phyloP scores from a whole-genome alignment of 495 filamentous ascomycete genomes.

The Oidiodendron maius region DNA sequence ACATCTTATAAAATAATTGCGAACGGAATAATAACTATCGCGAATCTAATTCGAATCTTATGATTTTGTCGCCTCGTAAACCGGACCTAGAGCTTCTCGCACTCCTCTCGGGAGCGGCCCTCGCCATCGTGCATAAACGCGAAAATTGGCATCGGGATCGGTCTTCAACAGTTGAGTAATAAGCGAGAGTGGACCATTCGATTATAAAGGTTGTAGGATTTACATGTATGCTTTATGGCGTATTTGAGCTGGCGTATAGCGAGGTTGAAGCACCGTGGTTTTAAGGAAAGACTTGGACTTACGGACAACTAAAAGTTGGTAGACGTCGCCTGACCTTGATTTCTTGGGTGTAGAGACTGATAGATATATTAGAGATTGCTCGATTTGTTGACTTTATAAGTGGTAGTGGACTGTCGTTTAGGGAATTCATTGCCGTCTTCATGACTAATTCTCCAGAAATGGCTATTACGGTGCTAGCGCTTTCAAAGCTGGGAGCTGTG shows the following conservation, averaged over 20 bases:
- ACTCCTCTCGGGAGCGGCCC: too few relatives aligned
- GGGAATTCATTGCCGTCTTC: constrained; percentile 41
- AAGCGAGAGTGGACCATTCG: constrained; percentile 34
- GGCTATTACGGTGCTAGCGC: constrained; percentile 16
- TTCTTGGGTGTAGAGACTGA: background rate
- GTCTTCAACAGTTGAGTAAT: constrained; percentile 29
- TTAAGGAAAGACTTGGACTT: constrained; percentile 46
- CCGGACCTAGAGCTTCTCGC: too few relatives aligned
- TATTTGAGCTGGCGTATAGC: constrained; percentile 34
- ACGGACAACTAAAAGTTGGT: constrained; percentile 42
- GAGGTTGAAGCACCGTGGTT: constrained; percentile 41
- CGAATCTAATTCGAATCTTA: too few relatives aligned
- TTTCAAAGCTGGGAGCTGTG: constrained; percentile 16
- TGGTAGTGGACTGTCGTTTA: constrained; percentile 28
- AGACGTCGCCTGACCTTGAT: constrained; percentile 21
- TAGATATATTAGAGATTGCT: constrained; percentile 36
- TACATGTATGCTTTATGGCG: constrained; percentile 36
- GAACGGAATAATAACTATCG: too few relatives aligned
- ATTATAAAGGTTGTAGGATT: constrained; percentile 31
- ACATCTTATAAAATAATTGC: too few relatives aligned
- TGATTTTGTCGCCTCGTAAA: too few relatives aligned
- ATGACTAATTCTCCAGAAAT: constrained; percentile 29
- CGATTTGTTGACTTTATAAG: constrained; percentile 37
- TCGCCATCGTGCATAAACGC: constrained; percentile 49
- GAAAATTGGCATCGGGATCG: constrained; percentile 37